phyloP scores from a whole-genome alignment of 108 stramenopile species.

The Conticribra weissflogii region DNA sequence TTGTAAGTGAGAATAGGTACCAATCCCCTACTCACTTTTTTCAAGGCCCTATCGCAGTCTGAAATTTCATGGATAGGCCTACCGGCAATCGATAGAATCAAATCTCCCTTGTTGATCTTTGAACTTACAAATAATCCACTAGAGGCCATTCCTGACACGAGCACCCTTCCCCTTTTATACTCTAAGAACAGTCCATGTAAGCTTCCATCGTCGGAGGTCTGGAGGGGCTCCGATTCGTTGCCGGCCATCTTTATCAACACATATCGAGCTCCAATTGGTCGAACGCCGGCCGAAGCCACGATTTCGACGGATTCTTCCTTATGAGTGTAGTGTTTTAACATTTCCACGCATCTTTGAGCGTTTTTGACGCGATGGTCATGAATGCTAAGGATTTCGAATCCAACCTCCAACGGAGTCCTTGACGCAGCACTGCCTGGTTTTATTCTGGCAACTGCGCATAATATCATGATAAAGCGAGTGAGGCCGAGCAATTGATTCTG shows the following conservation, averaged over 20 bases:
- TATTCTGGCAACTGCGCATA: not conserved
- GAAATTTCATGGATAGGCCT: not conserved
- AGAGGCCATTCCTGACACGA: slow-evolving; percentile 1
- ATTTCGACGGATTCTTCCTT: slow-evolving; percentile 2
- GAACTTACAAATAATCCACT: slow-evolving; percentile 5
- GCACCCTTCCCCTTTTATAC: not conserved
- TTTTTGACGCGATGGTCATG: slow-evolving; percentile 6
- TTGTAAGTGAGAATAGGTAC: slow-evolving; percentile 21
- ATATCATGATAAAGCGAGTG: not conserved
- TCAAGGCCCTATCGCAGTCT: slow-evolving; percentile 12
- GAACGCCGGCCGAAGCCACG: slow-evolving; percentile 1
- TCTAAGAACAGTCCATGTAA: slow-evolving; percentile 19
- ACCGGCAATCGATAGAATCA: slow-evolving; percentile 8
- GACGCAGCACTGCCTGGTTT: slow-evolving; percentile 8
- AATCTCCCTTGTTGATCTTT: slow-evolving; percentile 17
- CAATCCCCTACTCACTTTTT: not conserved
- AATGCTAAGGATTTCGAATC: slow-evolving; percentile 9
- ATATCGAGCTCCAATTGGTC: slow-evolving; percentile 6
- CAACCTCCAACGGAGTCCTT: slow-evolving; percentile 5
- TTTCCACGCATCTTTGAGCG: slow-evolving; percentile 9
- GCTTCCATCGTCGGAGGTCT: slow-evolving; percentile 8
- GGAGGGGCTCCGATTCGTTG: not conserved
- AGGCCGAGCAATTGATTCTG: not conserved
- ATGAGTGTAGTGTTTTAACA: slow-evolving; percentile 7
- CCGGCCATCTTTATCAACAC: slow-evolving; percentile 4